Base-by-base conservation (phyloP, 2,329 filamentous ascomycete genomes). In the Neonectria hederae region DNA sequence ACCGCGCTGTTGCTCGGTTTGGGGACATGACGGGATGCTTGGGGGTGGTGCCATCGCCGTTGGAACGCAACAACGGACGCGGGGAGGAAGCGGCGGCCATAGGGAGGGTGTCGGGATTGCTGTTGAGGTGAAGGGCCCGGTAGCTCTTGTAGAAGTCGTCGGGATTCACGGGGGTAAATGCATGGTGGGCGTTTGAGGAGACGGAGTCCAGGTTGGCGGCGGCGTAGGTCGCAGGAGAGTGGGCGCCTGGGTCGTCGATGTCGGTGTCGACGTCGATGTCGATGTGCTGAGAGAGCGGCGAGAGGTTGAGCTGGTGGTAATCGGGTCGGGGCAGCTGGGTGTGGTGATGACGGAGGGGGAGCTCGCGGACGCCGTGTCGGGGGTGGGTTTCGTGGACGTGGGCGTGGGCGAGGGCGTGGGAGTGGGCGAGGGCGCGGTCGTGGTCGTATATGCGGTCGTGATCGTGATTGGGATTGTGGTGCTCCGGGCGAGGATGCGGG, bases 131-230 rank as follows among this genome's bases (percentile, higher is more conserved):
- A 58, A 76, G 72, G 72, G 76, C 77, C 71, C 79, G 79, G 72
- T 84, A 84, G 75, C 79, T 82, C 70, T 82, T 83, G 77, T 87
- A 87, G 76, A 86, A 87, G 75, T 85, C 81, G 82, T 86, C 84
- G 70, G 85, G 83, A 71, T 85, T 82, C 77, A 82, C 74, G 72
- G 80, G 66, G 71, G 79, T 78, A 75, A 78, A 75, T 68, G 76
- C 77, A 80, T 81, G 78, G 58, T 78, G 74, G 59, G 72, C 65
- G 59, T 69, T 70, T 53, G 63, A 46, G 26, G 67, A 67, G 53
- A 70, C 63, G 46, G 70, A 64, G 49, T 68, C 65, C 67, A 70
- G 64, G 48, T 69, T 61, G 54, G 66, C 60, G 56, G 69, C 64
- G 59, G 68, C 65, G 61, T 66, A 70, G 66, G 69, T 68, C 68